Base-by-base conservation (phyloP, 306 rosid species). In the Mimosa bimucronata region DNA sequence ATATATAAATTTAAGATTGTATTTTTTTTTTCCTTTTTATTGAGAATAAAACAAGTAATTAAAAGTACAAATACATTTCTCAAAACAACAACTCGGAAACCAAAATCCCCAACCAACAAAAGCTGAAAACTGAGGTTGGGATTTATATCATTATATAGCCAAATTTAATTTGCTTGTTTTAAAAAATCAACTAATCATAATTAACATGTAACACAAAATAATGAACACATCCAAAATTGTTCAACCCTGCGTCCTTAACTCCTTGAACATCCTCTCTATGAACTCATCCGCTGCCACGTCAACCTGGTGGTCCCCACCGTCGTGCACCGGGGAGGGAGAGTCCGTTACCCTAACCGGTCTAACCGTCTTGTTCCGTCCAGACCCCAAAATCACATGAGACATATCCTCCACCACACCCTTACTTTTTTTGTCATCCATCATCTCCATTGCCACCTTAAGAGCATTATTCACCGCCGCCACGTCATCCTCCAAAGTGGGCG, bases 251-350 rank as follows among this genome's bases (percentile, higher is more conserved):
- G 61, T 83, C 80, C 83, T 83, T 50, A 90, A 79, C 3, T 91
- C 77, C 66, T 80, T 89, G 85, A 92, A 92, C 55, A 95, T 90
- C 88, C 83, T 90, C 48, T 86, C 84, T 1, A 95, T 95, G 66
- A 92, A 95, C 71, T 83, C 96, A 78, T 91, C 98, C 0, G 98
- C 98, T 1, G 90, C 95, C 77, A 91, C 79, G 74, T 95, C 98
- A 8, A 95, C 92, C 14, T 40, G 89, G 68, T 77, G 31, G 48
- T 89, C 94, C 16, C 40, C 67, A 13, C 21, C 48, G 13, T 86
- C 89, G 26, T 84, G 77, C 48, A 91, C 44, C 3, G 94, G 93
- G 19, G 91, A 92, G 10, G 98, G 98, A 0, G 98, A 95, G 83
- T 95, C 98, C 0, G 98, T 92, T 9, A 92, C 90, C 83, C 98